Evolutionary conservation across 441 rosid species (phyloP).

Genomic region (Pelargonium citronellum): DNA sequence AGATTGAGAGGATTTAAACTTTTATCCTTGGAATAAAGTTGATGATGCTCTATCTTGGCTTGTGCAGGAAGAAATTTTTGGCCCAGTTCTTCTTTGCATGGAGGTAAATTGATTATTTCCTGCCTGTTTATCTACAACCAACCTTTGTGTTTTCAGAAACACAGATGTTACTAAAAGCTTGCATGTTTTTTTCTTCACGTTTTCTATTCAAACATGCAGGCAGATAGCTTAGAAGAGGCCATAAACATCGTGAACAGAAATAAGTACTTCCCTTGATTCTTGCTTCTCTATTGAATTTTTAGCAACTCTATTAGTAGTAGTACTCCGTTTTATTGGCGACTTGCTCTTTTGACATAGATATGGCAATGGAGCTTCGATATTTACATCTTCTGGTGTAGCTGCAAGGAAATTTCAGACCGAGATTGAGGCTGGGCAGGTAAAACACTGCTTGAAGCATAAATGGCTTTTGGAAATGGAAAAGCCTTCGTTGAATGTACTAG

Average conservation of each 20-base stretch:
- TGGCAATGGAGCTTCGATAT: slow-evolving; percentile 83
- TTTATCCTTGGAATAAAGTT: slow-evolving; percentile 2
- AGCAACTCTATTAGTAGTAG: not conserved
- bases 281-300: not conserved
- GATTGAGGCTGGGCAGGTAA: not conserved
- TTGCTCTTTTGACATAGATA: slow-evolving; percentile 39
- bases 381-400: slow-evolving; percentile 74
- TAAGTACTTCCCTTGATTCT: slow-evolving; percentile 39
- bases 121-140: slow-evolving; percentile 5
- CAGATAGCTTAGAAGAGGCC: slow-evolving; percentile 78
- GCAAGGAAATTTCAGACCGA: slow-evolving; percentile 90
- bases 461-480: not conserved
- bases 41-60: slow-evolving; percentile 17
- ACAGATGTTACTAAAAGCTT: no score
- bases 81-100: slow-evolving; percentile 92
- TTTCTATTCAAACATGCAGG: slow-evolving; percentile 35
- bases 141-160: no score
- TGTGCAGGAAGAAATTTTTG: slow-evolving; percentile 90
- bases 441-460: not conserved
- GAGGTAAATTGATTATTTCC: slow-evolving; percentile 38
- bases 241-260: slow-evolving; percentile 66
- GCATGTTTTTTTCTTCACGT: no score
- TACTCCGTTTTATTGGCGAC: not conserved
- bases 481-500: not conserved
- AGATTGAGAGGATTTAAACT: not conserved